A percentile compares a stretch with the other conserved stretches of the same genome.
Evolutionary conservation across 305 asterid genomes (phyloP).

Genomic region (Solanum hybrid): DNA sequence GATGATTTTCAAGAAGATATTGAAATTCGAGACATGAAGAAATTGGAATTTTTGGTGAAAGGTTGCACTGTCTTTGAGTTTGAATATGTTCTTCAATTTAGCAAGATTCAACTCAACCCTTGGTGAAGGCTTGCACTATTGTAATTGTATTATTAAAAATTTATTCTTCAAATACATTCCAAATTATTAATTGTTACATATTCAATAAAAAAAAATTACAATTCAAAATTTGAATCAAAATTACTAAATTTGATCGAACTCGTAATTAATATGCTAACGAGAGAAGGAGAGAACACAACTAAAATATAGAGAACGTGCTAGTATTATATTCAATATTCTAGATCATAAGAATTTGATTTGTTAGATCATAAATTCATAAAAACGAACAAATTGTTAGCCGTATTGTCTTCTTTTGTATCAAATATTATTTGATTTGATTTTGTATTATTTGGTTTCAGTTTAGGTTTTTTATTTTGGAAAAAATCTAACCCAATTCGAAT

Average conservation of each 20-base stretch:
- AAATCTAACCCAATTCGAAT: too few species aligned
- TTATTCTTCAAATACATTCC: background rate
- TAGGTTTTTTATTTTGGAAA: too few species aligned
- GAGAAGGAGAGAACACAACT: background rate
- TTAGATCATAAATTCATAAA: too few species aligned
- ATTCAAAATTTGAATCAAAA: too few species aligned
- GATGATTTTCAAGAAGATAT: background rate
- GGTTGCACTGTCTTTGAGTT: background rate
- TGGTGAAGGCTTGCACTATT: background rate
- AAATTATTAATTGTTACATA: too few species aligned
- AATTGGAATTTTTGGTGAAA: background rate
- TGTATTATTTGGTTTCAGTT: background rate
- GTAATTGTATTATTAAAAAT: background rate
- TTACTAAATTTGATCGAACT: background rate
- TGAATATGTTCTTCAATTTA: background rate
- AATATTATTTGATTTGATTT: background rate
- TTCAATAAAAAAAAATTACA: background rate
- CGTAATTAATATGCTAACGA: too few species aligned
- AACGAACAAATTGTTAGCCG: background rate
- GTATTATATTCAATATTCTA: too few species aligned
- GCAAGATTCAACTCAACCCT: background rate
- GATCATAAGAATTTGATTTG: too few species aligned
- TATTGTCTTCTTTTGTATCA: too few species aligned
- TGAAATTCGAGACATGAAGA: background rate
- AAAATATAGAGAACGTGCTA: background rate